Evolutionary conservation across 345 rosid species (phyloP).

Genomic region (Ceriops zippeliana): DNA sequence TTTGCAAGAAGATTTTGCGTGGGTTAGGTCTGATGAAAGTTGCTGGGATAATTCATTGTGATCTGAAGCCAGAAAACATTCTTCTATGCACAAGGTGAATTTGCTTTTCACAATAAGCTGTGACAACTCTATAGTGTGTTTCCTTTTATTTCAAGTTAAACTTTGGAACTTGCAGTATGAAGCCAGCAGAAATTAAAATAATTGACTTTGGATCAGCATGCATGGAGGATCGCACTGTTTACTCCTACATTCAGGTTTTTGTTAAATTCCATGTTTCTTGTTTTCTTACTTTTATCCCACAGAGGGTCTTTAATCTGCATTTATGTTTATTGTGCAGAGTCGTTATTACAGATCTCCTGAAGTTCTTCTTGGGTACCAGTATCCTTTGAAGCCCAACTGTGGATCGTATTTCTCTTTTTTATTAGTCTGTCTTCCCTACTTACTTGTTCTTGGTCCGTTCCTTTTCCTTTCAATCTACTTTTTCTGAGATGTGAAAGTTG

Average conservation of each 20-base stretch:
- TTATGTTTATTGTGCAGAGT: constrained; percentile 63
- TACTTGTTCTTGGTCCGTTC: too few species aligned
- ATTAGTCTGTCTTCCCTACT: not conserved
- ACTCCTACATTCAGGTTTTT: constrained; percentile 95
- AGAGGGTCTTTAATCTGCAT: constrained; percentile 13
- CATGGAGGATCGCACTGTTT: constrained; percentile 96
- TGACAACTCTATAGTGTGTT: constrained; percentile 11
- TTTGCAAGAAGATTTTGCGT: constrained; percentile 61
- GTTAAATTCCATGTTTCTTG: constrained; percentile 4
- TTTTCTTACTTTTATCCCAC: constrained; percentile 18
- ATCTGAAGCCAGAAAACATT: constrained; percentile 98
- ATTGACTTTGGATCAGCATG: constrained; percentile 99
- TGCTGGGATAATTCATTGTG: constrained; percentile 96
- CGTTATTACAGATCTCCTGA: constrained; percentile 99
- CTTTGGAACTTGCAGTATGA: constrained; percentile 49
- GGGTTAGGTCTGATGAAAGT: constrained; percentile 90
- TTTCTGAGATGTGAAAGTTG: too few species aligned
- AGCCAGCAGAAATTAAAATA: constrained; percentile 94
- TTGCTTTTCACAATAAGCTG: constrained; percentile 22
- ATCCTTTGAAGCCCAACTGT: constrained; percentile 48
- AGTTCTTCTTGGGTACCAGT: constrained; percentile 97
- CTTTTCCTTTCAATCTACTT: too few species aligned
- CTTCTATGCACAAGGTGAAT: constrained; percentile 85
- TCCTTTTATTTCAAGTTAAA: constrained; percentile 15
- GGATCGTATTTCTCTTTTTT: constrained; percentile 11